A percentile compares a stretch with the other conserved stretches of the same genome.
phyloP scores from a whole-genome alignment of 2,329 filamentous ascomycete species.

The Berkeleyomyces basicola region DNA sequence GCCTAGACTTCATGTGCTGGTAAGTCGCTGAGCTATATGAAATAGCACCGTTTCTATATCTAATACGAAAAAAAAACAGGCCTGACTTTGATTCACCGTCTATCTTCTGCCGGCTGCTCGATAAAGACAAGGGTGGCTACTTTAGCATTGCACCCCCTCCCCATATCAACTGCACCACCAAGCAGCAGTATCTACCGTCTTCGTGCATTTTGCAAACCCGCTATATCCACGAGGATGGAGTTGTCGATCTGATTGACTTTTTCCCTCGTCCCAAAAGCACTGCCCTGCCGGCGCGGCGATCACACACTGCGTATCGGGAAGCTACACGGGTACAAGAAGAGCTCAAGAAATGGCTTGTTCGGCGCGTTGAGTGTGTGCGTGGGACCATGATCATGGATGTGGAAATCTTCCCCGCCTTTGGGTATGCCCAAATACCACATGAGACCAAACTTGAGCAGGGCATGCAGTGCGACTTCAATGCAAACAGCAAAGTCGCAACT shows the following conservation, averaged over 20 bases:
- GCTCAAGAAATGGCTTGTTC: slow-evolving; percentile 54
- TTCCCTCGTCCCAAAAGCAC: slow-evolving; percentile 52
- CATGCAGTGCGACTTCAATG: slow-evolving; percentile 23
- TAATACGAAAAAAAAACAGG: slow-evolving; percentile 25
- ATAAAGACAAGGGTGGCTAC: slow-evolving; percentile 58
- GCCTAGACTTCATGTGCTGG: slow-evolving; percentile 67
- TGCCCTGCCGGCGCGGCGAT: slow-evolving; percentile 31
- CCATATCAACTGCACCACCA: slow-evolving; percentile 43
- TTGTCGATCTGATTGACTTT: slow-evolving; percentile 58
- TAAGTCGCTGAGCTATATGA: slow-evolving; percentile 20
- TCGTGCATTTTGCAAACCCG: slow-evolving; percentile 61
- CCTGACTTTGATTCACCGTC: slow-evolving; percentile 65
- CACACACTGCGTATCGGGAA: slow-evolving; percentile 37
- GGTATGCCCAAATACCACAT: slow-evolving; percentile 50
- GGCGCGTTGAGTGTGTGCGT: slow-evolving; percentile 56
- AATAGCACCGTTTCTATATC: neutral
- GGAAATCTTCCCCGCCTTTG: slow-evolving; percentile 56
- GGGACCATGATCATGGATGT: slow-evolving; percentile 46
- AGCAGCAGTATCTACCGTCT: slow-evolving; percentile 61
- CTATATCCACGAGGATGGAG: slow-evolving; percentile 61
- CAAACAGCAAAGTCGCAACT: slow-evolving; percentile 41
- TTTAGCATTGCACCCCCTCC: slow-evolving; percentile 47
- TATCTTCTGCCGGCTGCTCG: slow-evolving; percentile 56
- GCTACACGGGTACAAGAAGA: slow-evolving; percentile 38
- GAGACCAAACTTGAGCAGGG: slow-evolving; percentile 37